Conservation (phyloP, 805 yeast genomes). For the Yamadazyma nakazawae region DNA sequence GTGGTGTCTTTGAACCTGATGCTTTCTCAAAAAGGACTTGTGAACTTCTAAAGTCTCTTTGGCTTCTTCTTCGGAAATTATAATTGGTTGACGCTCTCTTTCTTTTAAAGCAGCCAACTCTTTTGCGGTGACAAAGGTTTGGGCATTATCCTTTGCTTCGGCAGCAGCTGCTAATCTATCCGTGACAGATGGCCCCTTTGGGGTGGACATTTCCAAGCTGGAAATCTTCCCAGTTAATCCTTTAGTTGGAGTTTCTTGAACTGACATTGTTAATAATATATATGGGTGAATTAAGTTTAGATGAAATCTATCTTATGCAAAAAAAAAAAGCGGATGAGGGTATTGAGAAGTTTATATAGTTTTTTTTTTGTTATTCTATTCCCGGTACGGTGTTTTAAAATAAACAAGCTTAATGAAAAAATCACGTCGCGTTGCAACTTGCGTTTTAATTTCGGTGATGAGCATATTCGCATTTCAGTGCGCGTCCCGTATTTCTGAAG, state of each 20-base stretch:
- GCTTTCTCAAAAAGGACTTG: slow-evolving; percentile 53
- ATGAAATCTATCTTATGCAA: background rate
- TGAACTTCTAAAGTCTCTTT: slow-evolving; percentile 39
- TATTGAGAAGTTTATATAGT: slow-evolving; percentile 5
- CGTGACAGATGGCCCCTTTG: slow-evolving; percentile 36
- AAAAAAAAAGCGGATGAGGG: background rate
- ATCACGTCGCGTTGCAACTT: slow-evolving; percentile 6
- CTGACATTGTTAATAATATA: slow-evolving; percentile 34
- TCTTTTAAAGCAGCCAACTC: slow-evolving; percentile 19
- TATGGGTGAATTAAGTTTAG: background rate
- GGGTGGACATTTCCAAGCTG: slow-evolving; percentile 32
- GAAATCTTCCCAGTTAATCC: slow-evolving; percentile 46
- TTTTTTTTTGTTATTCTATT: slow-evolving; percentile 2
- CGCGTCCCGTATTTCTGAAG: slow-evolving; percentile 1
- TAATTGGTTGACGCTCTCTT: slow-evolving; percentile 12
- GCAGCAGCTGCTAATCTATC: slow-evolving; percentile 44
- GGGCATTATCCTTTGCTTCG: slow-evolving; percentile 30
- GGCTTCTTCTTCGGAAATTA: slow-evolving; percentile 14
- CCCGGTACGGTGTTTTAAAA: slow-evolving; percentile 5
- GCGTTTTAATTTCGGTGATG: slow-evolving; percentile 7
- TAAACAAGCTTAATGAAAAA: slow-evolving; percentile 4
- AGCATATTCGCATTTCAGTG: slow-evolving; percentile 1
- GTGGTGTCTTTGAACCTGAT: slow-evolving; percentile 67
- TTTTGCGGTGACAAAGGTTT: slow-evolving; percentile 19
- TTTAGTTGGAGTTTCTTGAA: slow-evolving; percentile 59